Conservation (phyloP, 495 filamentous ascomycete genomes). For the Bacidia rubella region DNA sequence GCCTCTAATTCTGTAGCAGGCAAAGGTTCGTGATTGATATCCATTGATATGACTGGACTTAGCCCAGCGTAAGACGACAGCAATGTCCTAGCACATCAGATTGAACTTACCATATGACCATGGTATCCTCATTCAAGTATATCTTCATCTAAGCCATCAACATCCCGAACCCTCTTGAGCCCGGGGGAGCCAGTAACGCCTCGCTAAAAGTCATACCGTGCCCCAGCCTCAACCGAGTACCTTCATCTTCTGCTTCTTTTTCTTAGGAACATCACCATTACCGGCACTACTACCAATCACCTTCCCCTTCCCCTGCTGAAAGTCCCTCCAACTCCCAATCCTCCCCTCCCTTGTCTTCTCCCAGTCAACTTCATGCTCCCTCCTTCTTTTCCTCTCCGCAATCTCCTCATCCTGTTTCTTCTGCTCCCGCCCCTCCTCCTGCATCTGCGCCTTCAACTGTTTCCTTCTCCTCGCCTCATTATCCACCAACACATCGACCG, state of each 20-base stretch:
- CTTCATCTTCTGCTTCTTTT: conserved; percentile 94
- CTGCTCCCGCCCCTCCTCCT: conserved; percentile 90
- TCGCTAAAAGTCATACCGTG: not conserved
- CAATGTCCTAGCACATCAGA: no score
- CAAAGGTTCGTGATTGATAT: no score
- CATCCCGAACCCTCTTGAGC: not conserved
- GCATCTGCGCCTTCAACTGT: conserved; percentile 86
- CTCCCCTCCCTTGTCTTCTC: conserved; percentile 81
- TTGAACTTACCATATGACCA: no score
- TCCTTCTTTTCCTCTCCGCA: conserved; percentile 77
- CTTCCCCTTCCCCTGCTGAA: conserved; percentile 51
- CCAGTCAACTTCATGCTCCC: conserved; percentile 87
- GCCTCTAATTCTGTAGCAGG: no score
- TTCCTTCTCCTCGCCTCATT: conserved; percentile 74
- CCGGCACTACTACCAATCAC: no score
- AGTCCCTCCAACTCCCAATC: conserved; percentile 90
- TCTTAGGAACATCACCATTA: conserved; percentile 36
- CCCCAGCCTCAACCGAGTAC: conserved; percentile 35
- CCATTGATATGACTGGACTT: no score
- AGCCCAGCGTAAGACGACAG: no score
- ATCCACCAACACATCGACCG: conserved; percentile 81
- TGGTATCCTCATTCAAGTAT: no score
- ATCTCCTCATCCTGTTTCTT: conserved; percentile 76
- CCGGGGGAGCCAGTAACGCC: not conserved
- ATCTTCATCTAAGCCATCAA: no score